Percentiles rank a stretch among this genome's conserved stretches.
Evolutionary conservation across 2,329 filamentous ascomycete species (phyloP).

Genomic region (Trichoderma gracile): DNA sequence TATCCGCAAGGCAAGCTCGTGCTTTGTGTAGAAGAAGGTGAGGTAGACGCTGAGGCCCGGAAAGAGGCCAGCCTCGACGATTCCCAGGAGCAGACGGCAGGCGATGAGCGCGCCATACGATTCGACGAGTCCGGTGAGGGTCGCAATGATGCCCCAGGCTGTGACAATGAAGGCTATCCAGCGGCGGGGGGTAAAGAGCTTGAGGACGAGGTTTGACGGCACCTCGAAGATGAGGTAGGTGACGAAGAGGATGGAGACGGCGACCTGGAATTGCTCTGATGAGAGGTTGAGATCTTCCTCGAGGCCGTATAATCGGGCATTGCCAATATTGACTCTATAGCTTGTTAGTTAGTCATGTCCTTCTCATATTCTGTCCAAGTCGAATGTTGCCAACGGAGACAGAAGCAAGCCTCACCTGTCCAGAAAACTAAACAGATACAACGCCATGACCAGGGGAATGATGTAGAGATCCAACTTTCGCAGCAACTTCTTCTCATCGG

Average conservation of each 20-base stretch:
- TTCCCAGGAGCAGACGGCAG: constrained; percentile 67
- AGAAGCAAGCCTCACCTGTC: constrained; percentile 53
- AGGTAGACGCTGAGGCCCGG: constrained; percentile 69
- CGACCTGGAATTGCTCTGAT: constrained; percentile 67
- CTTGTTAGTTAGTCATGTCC: background rate
- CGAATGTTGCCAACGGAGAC: no score
- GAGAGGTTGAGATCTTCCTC: constrained; percentile 62
- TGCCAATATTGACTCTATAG: constrained; percentile 69
- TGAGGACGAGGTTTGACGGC: constrained; percentile 64
- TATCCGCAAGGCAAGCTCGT: constrained; percentile 70
- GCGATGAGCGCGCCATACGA: constrained; percentile 67
- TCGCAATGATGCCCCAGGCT: constrained; percentile 68
- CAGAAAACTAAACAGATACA: constrained; percentile 75
- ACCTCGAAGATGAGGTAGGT: constrained; percentile 64
- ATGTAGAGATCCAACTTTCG: constrained; percentile 65
- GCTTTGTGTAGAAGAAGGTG: constrained; percentile 74
- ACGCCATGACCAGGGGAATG: constrained; percentile 65
- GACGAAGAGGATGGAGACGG: constrained; percentile 67
- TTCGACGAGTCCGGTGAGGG: constrained; percentile 66
- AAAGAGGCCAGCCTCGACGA: constrained; percentile 69
- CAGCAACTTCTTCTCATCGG: constrained; percentile 57
- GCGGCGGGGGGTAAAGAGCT: constrained; percentile 60
- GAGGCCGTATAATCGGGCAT: constrained; percentile 66
- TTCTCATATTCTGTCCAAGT: background rate
- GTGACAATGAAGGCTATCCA: constrained; percentile 66